phyloP scores from a whole-genome alignment of 257 asterid species.

The Przewalskia tangutica region DNA sequence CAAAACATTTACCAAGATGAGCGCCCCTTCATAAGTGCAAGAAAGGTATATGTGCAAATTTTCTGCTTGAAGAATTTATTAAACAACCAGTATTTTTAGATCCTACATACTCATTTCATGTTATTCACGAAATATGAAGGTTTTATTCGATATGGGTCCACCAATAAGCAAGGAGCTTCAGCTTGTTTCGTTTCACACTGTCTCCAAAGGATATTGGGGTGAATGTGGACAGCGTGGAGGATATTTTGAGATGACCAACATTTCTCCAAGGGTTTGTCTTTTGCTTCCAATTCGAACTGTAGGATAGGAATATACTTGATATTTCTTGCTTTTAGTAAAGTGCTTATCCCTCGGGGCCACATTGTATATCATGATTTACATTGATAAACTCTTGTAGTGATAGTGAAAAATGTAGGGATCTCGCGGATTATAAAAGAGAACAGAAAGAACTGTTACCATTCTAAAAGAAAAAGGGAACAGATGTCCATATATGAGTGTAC shows the following conservation, averaged over 20 bases:
- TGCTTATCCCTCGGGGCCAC: not conserved
- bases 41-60: slow-evolving; percentile 42
- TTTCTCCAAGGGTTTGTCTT: slow-evolving; percentile 66
- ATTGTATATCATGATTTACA: not conserved
- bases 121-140: slow-evolving; percentile 32
- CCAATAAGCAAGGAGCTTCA: slow-evolving; percentile 75
- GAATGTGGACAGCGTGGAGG: slow-evolving; percentile 99
- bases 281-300: not conserved
- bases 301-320: not conserved
- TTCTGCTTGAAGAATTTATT: not conserved
- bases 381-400: not conserved
- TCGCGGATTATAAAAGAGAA: not conserved
- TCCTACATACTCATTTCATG: not conserved
- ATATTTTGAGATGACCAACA: slow-evolving; percentile 95
- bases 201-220: slow-evolving; percentile 93
- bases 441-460: too few relatives aligned
- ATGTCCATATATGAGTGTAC: not conserved
- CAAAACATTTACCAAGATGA: slow-evolving; percentile 96
- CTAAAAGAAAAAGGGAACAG: not conserved
- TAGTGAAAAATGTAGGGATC: not conserved
- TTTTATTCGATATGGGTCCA: slow-evolving; percentile 80
- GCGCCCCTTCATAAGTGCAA: slow-evolving; percentile 85
- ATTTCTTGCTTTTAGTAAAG: not conserved
- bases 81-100: not conserved
- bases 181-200: slow-evolving; percentile 93